A percentile compares a stretch with the other conserved stretches of the same genome.
phyloP scores from a whole-genome alignment of 495 filamentous ascomycete species.

The Cairneyella variabilis region DNA sequence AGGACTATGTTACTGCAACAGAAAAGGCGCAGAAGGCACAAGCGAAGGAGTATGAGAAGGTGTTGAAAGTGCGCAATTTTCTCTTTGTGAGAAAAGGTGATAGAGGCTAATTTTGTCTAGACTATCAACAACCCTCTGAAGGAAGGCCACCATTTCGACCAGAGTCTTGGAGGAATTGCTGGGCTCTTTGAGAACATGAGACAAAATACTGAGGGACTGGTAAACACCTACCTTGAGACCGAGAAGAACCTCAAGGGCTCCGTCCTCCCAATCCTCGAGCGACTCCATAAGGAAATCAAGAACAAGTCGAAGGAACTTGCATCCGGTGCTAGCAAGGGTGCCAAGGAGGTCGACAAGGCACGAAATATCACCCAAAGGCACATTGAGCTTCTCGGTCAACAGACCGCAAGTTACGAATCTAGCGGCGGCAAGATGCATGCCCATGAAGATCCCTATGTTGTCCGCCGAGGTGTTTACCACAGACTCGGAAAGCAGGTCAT shows the following conservation, averaged over 20 bases:
- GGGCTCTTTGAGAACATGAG: slow-evolving; percentile 91
- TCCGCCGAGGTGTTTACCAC: slow-evolving; percentile 76
- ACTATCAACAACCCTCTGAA: slow-evolving; percentile 80
- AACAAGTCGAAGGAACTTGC: slow-evolving; percentile 85
- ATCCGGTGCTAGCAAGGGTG: slow-evolving; percentile 76
- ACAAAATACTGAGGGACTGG: slow-evolving; percentile 82
- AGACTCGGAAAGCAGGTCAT: slow-evolving; percentile 85
- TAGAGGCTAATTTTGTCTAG: too few species aligned
- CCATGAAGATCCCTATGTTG: slow-evolving; percentile 79
- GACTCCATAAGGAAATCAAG: slow-evolving; percentile 94
- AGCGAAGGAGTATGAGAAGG: slow-evolving; percentile 92
- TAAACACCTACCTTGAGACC: slow-evolving; percentile 81
- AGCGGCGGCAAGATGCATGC: slow-evolving; percentile 61
- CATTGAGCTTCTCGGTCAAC: slow-evolving; percentile 86
- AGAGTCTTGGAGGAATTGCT: slow-evolving; percentile 76
- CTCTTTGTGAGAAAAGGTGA: too few species aligned
- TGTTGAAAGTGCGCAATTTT: slow-evolving; percentile 65
- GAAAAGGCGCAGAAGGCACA: slow-evolving; percentile 81
- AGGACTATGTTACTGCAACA: slow-evolving; percentile 78
- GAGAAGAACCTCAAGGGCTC: slow-evolving; percentile 80
- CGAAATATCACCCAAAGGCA: slow-evolving; percentile 86
- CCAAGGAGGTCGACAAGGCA: slow-evolving; percentile 88
- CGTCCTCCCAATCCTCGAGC: slow-evolving; percentile 82
- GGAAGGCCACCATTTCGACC: slow-evolving; percentile 88
- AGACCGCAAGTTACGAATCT: slow-evolving; percentile 71